Percentiles rank a stretch among this genome's conserved stretches.
These are phyloP conservation scores for Leccinum boreale DNA, from an alignment of 768 basidiomycete species.

Conservation along the genomic window DNA sequence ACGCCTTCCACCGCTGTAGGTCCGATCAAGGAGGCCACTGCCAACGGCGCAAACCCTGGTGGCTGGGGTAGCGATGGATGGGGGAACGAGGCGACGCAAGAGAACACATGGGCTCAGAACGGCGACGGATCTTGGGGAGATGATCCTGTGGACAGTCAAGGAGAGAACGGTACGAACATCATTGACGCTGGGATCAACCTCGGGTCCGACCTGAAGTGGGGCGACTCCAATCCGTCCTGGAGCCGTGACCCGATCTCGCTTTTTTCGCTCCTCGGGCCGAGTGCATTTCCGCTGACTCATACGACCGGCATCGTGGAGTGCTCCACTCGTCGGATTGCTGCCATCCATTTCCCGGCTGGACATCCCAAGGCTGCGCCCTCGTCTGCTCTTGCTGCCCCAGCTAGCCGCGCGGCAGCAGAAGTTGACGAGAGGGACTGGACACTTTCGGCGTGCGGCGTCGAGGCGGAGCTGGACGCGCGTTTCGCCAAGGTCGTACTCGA, in stretches of 20 bases:
- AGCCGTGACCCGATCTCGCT: slow-evolving; percentile 27
- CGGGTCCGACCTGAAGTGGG: slow-evolving; percentile 7
- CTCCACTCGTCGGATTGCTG: slow-evolving; percentile 56
- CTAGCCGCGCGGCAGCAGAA: slow-evolving; percentile 6
- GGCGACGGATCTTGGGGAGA: slow-evolving; percentile 1
- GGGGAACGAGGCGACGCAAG: slow-evolving; percentile 4
- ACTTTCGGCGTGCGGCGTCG: slow-evolving; percentile 33
- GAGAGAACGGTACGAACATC: background rate
- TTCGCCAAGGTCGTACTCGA: slow-evolving; percentile 51
- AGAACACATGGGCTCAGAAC: slow-evolving; percentile 11
- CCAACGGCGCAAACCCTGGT: background rate
- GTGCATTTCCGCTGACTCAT: slow-evolving; percentile 57
- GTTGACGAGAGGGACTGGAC: slow-evolving; percentile 5
- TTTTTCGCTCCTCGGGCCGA: slow-evolving; percentile 50
- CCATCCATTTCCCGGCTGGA: slow-evolving; percentile 38
- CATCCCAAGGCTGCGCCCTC: slow-evolving; percentile 13
- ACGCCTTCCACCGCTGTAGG: background rate
- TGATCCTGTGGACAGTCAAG: slow-evolving; percentile 9
- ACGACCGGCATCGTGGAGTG: slow-evolving; percentile 63
- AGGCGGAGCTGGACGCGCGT: slow-evolving; percentile 43
- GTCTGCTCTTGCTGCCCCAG: background rate
- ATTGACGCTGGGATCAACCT: background rate
- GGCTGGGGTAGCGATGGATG: slow-evolving; percentile 9
- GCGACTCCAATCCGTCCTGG: slow-evolving; percentile 22
- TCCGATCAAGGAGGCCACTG: background rate